Evolutionary conservation across 1,284 basidiomycete genomes (phyloP), one percentile per base, ranked within the genome.

Genomic region (Inonotus hispidus): DNA sequence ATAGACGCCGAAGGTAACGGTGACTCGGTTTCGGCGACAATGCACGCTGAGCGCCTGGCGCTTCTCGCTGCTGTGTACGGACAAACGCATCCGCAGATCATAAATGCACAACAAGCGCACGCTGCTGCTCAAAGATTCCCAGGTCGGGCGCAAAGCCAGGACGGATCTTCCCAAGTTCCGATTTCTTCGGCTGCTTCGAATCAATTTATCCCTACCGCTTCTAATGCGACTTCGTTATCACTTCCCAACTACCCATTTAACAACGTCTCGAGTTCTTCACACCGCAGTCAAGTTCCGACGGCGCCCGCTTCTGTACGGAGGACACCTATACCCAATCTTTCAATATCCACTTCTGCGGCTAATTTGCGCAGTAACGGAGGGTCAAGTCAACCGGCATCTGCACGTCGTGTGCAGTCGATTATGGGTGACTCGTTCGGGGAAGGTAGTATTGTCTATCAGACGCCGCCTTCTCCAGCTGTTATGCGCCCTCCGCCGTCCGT

Each of bases 1-100:
- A 35, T 58, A 90, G 88, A 91, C 67, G 89, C 89, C 5, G 89
- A 92, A 70, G 89, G 89, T 1, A 91, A 92, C 67, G 88, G 88
- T 4, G 89, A 92, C 71, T 90, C 88, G 3, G 89, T 92, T 66
- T 88, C 88, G 49, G 80, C 85, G 38, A 84, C 86, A 19, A 88
- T 91, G 56, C 89, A 92, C 71, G 83, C 87, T n/a, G 90, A 92
- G 69, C 83, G 89, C 56, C 89, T 92, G 66, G 83, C 87, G 23
- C 77, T 90, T 8, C 77, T 91, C 53, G 87, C 86, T 1, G 82
- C 83, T 58, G 84, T 89, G 41, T 79, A 90, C 52, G 72, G 50
- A 52, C 50, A 52, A 35, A 27, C 80, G 2, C 81, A 86, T 68
- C 78, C 80, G 2, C 65, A 65, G 53, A 54, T 61, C 39, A 50